Evolutionary conservation across 2,329 filamentous ascomycete species (phyloP), one percentile per base, ranked within the genome.

Genomic region (Pestalotiopsis sp.): DNA sequence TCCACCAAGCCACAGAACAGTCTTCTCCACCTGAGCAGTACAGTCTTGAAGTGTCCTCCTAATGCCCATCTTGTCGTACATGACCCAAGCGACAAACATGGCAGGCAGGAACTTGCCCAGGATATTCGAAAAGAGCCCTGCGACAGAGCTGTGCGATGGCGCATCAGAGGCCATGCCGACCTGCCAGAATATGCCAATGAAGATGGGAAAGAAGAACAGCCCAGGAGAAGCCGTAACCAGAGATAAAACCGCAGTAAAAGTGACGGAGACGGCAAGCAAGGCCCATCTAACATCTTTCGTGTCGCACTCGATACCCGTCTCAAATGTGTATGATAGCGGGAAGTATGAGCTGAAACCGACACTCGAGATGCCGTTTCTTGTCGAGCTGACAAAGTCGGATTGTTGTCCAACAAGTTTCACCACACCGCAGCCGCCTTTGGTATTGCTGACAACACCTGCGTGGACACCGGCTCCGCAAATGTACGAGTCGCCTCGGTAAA

Each of bases 141-240:
- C 85, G 67, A 94, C 89, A 52, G 90, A 86, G 1, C 85, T 84
- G 69, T 92, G 86, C 27, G 86, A 86, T 0, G 96, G 95, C 2
- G 94, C 92, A 77, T 99, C 95, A 1, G 94, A 94, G 11, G 94
- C 95, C 74, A 98, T 87, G 6, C 93, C 95, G 17, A 97, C 93
- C 72, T 97, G 94, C 83, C 93, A 93, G 81, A 97, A 98, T 49
- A 97, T 84, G 74, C 92, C 92, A 66, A 91, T 85, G 74, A 98
- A 98, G 45, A 90, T 86, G 64, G 90, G 91, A 79, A 93, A 94
- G 85, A 97, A 98, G 81, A 98, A 96, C 1, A 95, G 85, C 1
- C 88, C 85, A 0, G 95, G 90, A 0, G 91, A 93, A 0, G 90
- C 90, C 1, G 93, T 95, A 78, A 97, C 95, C 4, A 99, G 83